These are phyloP conservation scores for Cutaneotrichosporon cutaneum DNA, from an alignment of 1,284 basidiomycete species.

Conservation along the genomic window DNA sequence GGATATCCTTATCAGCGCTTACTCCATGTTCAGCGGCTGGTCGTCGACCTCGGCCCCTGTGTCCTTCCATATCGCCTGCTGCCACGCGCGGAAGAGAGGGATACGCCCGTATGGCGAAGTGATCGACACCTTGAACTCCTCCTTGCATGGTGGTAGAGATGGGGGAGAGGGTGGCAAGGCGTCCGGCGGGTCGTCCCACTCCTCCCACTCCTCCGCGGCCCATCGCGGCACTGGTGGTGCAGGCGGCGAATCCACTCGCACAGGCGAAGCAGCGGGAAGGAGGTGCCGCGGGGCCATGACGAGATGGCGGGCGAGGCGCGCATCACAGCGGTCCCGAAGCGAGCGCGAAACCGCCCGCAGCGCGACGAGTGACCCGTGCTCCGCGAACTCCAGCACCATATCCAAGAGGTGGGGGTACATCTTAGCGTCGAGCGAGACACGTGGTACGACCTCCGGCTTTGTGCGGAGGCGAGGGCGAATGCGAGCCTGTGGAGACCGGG, in stretches of 20 bases:
- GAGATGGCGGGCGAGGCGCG: neutral
- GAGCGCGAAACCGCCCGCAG: neutral
- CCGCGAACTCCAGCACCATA: neutral
- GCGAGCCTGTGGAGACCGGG: neutral
- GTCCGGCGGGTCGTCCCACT: neutral
- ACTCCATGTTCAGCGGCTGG: neutral
- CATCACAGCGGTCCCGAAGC: neutral
- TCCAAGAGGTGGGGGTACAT: slow-evolving; percentile 6
- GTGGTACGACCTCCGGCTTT: neutral
- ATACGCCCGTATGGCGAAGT: neutral
- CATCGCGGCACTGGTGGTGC: neutral
- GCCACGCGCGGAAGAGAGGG: slow-evolving; percentile 1
- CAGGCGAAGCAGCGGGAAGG: neutral
- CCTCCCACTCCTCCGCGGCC: neutral
- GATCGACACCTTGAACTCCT: neutral
- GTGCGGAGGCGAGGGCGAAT: neutral
- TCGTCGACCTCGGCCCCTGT: neutral
- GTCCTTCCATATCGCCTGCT: slow-evolving; percentile 1
- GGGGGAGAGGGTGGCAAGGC: neutral
- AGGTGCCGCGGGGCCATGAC: neutral
- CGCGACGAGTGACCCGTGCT: neutral
- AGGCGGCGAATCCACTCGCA: neutral
- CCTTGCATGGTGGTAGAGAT: neutral
- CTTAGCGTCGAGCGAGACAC: neutral
- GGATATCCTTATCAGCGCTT: neutral